Percentiles rank a stretch among this genome's conserved stretches.
Conservation (phyloP, 345 rosid species). For the Dimocarpus longan region DNA sequence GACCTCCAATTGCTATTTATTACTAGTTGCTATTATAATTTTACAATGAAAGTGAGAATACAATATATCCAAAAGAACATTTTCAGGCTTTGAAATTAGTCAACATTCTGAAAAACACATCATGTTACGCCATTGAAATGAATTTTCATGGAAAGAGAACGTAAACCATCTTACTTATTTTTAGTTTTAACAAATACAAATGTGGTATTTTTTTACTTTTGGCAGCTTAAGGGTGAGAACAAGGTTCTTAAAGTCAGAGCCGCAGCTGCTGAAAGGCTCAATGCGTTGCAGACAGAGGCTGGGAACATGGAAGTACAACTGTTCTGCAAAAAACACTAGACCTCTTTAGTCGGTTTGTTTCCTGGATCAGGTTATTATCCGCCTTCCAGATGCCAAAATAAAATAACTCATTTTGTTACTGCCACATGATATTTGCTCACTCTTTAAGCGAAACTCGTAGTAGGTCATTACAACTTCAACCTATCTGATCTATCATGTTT, state of each 20-base stretch:
- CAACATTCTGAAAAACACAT: no score
- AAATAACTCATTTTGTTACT: neutral
- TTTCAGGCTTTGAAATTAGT: no score
- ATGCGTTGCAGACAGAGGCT: conserved; percentile 13
- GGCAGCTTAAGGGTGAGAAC: conserved; percentile 54
- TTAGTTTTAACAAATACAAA: conserved; percentile 10
- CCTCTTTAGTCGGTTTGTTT: conserved; percentile 17
- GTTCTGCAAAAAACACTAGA: conserved; percentile 22
- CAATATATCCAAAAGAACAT: no score
- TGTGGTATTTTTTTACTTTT: conserved; percentile 16
- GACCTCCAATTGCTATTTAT: neutral
- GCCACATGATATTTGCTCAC: neutral
- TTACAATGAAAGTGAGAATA: no score
- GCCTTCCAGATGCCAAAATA: conserved; percentile 16
- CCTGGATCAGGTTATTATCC: conserved; percentile 23
- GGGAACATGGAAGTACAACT: conserved; percentile 17
- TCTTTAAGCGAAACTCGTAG: neutral
- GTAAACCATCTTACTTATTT: neutral
- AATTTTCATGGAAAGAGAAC: neutral
- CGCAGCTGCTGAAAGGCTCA: conserved; percentile 29
- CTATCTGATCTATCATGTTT: neutral
- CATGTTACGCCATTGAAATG: no score
- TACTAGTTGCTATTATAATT: neutral
- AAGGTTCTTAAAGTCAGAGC: conserved; percentile 43
- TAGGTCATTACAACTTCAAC: neutral